Conservation (phyloP, 2,329 filamentous ascomycete species). For the Zalaria sp. region DNA sequence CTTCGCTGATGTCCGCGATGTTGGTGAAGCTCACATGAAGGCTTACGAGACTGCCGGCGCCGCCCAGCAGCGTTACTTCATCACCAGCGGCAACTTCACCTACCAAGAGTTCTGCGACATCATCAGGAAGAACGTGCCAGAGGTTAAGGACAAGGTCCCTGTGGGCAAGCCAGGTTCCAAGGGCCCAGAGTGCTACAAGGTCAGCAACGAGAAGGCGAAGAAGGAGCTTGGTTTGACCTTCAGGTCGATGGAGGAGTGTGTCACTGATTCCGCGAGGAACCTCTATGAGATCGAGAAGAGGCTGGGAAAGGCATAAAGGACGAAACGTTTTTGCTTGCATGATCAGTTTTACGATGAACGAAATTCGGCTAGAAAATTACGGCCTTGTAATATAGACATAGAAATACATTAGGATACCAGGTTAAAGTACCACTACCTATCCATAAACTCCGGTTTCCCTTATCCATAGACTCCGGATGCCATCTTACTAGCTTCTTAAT, state of each 20-base stretch:
- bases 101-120: conserved; percentile 41
- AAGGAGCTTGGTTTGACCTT: conserved; percentile 46
- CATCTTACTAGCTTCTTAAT: no score
- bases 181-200: conserved; percentile 26
- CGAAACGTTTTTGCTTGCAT: no score
- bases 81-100: conserved; percentile 40
- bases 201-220: conserved; percentile 11
- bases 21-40: conserved; percentile 16
- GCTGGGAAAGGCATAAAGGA: no score
- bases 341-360: no score
- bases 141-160: conserved; percentile 31
- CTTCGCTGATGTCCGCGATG: conserved; percentile 19
- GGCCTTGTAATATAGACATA: no score
- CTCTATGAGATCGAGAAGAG: conserved; percentile 1
- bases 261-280: conserved; percentile 48
- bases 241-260: conserved; percentile 40
- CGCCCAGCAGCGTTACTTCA: conserved; percentile 28
- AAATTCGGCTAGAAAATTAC: no score
- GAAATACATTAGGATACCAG: no score
- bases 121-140: conserved; percentile 36
- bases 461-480: no score
- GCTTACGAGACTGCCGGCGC: conserved; percentile 15
- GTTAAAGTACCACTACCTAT: no score
- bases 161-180: conserved; percentile 17
- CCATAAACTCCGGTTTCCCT: no score